Evolutionary conservation across 2,329 filamentous ascomycete genomes (phyloP).

Genomic region (Exserohilum rostratum): DNA sequence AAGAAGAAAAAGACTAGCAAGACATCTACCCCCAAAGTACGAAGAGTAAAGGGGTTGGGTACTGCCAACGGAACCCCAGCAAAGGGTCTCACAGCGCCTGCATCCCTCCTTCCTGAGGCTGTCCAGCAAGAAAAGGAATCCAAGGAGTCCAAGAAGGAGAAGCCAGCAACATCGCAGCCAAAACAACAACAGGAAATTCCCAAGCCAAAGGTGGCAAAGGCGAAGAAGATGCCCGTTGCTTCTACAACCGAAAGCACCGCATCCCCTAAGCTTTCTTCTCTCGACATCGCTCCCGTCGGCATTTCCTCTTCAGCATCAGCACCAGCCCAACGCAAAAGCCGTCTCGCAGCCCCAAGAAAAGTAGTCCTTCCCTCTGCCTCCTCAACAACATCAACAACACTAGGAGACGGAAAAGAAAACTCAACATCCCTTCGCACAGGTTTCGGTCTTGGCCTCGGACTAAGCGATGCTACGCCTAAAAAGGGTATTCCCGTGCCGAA

Average conservation of each 20-base stretch:
- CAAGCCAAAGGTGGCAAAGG: conserved; percentile 26
- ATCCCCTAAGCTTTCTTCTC: conserved; percentile 24
- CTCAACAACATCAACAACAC: not conserved
- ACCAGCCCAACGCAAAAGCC: conserved; percentile 36
- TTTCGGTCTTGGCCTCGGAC: conserved; percentile 20
- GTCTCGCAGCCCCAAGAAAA: conserved; percentile 44
- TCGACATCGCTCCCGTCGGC: conserved; percentile 32
- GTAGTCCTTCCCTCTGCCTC: conserved; percentile 39
- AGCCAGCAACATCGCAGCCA: too few relatives aligned
- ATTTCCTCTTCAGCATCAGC: conserved; percentile 16
- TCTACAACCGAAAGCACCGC: conserved; percentile 9
- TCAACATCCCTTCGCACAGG: not conserved
- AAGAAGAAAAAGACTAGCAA: conserved; percentile 29
- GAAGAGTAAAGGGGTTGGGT: conserved; percentile 41
- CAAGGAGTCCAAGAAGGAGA: too few relatives aligned
- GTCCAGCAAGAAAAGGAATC: conserved; percentile 36
- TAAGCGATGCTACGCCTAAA: conserved; percentile 35
- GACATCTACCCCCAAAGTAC: conserved; percentile 40
- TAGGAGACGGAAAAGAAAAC: conserved; percentile 36
- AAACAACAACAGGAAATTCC: conserved; percentile 11
- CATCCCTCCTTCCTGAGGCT: conserved; percentile 37
- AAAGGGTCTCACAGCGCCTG: conserved; percentile 42
- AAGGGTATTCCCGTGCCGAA: conserved; percentile 38
- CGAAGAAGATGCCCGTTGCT: conserved; percentile 31
- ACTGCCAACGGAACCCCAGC: conserved; percentile 48